A percentile compares a stretch with the other conserved stretches of the same genome.
phyloP scores from a whole-genome alignment of 345 rosid species.

The Hevea brasiliensis region DNA sequence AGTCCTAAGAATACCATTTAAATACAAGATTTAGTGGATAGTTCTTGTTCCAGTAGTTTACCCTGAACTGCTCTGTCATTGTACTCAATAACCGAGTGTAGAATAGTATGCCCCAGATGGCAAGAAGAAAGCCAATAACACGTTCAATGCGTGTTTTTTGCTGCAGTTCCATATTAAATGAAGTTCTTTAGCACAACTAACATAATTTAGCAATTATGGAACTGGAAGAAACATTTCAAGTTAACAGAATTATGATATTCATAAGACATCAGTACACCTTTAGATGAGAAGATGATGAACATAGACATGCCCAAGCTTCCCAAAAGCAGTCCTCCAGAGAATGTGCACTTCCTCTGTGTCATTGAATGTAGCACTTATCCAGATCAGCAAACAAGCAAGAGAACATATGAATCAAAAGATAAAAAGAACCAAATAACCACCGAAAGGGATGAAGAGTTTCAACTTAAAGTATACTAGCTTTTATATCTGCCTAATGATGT shows the following conservation, averaged over 20 bases:
- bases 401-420: slow-evolving; percentile 3
- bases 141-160: slow-evolving; percentile 89
- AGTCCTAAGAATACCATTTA: slow-evolving; percentile 21
- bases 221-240: slow-evolving; percentile 3
- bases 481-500: no score
- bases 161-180: slow-evolving; percentile 53
- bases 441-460: no score
- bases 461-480: no score
- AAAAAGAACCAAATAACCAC: background rate
- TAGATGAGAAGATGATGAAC: slow-evolving; percentile 89
- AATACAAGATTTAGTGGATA: slow-evolving; percentile 12
- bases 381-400: slow-evolving; percentile 16
- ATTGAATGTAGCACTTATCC: slow-evolving; percentile 17
- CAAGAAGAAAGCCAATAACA: slow-evolving; percentile 77
- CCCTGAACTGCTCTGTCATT: slow-evolving; percentile 96
- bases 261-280: slow-evolving; percentile 42
- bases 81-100: slow-evolving; percentile 94
- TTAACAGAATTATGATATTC: slow-evolving; percentile 15
- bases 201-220: slow-evolving; percentile 14
- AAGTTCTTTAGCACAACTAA: slow-evolving; percentile 28
- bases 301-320: slow-evolving; percentile 98
- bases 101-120: slow-evolving; percentile 92
- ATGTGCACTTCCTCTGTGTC: slow-evolving; percentile 53
- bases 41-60: slow-evolving; percentile 35
- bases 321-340: slow-evolving; percentile 89